Evolutionary conservation across 768 basidiomycete species (phyloP).

Genomic region (Serendipita sp.): DNA sequence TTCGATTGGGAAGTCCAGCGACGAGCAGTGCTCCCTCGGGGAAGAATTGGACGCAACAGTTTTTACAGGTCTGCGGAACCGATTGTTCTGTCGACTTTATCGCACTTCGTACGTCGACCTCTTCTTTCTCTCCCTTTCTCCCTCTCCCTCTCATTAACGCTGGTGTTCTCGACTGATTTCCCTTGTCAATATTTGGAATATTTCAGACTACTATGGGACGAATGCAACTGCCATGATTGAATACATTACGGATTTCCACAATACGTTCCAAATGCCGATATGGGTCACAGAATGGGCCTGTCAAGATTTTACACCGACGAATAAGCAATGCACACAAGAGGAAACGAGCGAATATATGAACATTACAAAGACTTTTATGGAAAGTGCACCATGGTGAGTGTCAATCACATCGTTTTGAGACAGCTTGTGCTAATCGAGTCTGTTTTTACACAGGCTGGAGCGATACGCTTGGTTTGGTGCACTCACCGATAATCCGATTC

Average conservation of each 20-base stretch:
- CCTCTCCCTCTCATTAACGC: too few relatives aligned
- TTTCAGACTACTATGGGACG: conserved; percentile 37
- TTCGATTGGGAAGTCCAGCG: conserved; percentile 38
- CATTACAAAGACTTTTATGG: conserved; percentile 37
- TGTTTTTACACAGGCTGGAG: conserved; percentile 22
- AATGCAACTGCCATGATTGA: conserved; percentile 37
- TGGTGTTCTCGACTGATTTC: too few relatives aligned
- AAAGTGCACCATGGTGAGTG: conserved; percentile 24
- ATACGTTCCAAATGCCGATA: conserved; percentile 23
- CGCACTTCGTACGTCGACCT: conserved; percentile 28
- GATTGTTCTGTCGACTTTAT: conserved; percentile 43
- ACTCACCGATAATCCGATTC: conserved; percentile 15
- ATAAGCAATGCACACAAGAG: conserved; percentile 28
- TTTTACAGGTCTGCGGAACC: conserved; percentile 31
- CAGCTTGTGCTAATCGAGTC: too few relatives aligned
- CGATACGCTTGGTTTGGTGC: conserved; percentile 49
- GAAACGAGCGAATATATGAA: conserved; percentile 35
- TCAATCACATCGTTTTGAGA: too few relatives aligned
- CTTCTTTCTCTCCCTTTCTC: not conserved
- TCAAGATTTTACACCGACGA: conserved; percentile 16
- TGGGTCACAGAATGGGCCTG: conserved; percentile 52
- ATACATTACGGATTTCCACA: conserved; percentile 33
- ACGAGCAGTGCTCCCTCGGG: conserved; percentile 36
- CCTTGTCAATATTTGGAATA: not conserved
- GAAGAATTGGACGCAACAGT: conserved; percentile 38